phyloP scores from a whole-genome alignment of 768 basidiomycete species.

The Pisolithus microcarpus region DNA sequence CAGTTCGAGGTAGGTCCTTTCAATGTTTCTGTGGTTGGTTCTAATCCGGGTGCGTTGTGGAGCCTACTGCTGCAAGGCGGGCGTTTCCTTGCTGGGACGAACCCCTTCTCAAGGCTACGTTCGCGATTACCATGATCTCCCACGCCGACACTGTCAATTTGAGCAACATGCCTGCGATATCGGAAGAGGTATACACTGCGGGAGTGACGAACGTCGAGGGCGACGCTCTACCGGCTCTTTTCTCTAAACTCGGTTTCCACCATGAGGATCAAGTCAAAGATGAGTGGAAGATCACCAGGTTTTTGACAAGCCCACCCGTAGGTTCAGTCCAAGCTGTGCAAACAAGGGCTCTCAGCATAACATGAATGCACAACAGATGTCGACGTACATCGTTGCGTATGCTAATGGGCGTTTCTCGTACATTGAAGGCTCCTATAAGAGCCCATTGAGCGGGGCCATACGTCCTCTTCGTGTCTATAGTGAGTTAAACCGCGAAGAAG shows the following conservation, averaged over 20 bases:
- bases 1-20: conserved; percentile 66
- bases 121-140: conserved; percentile 72
- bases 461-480: conserved; percentile 83
- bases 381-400: conserved; percentile 82
- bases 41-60: conserved; percentile 1
- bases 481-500: conserved; percentile 22
- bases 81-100: conserved; percentile 93
- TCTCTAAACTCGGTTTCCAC: conserved; percentile 30
- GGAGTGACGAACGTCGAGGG: conserved; percentile 24
- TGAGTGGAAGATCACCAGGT: conserved; percentile 78
- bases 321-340: conserved; percentile 2
- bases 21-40: background rate
- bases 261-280: conserved; percentile 28
- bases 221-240: conserved; percentile 34
- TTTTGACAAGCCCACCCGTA: conserved; percentile 70
- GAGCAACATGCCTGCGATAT: conserved; percentile 78
- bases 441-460: conserved; percentile 72
- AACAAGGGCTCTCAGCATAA: background rate
- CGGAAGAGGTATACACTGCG: conserved; percentile 44
- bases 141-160: conserved; percentile 66
- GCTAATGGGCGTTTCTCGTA: conserved; percentile 76
- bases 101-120: conserved; percentile 82
- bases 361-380: conserved; percentile 42
- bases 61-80: conserved; percentile 81
- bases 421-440: conserved; percentile 68